These are phyloP conservation scores for Aspergillus costaricaensis DNA, from an alignment of 2,329 filamentous ascomycete genomes.

Conservation along the genomic window DNA sequence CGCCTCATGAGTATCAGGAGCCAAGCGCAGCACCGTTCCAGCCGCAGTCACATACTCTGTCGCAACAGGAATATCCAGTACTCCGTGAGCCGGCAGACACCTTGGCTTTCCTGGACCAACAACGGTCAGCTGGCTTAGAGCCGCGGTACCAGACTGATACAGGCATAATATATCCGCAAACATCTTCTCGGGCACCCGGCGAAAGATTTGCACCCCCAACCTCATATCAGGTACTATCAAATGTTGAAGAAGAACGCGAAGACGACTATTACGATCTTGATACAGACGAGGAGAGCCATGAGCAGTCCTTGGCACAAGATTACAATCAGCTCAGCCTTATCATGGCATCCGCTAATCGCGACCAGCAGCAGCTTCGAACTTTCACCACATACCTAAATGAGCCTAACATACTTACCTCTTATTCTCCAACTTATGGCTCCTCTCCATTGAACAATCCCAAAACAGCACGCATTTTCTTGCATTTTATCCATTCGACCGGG, in stretches of 20 bases:
- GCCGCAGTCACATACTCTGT: conserved; percentile 10
- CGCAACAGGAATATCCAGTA: not conserved
- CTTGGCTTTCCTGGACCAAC: not conserved
- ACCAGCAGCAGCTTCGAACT: conserved; percentile 52
- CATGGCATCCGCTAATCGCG: conserved; percentile 45
- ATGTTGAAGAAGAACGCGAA: conserved; percentile 57
- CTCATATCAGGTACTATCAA: conserved; percentile 23
- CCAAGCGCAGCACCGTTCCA: conserved; percentile 12
- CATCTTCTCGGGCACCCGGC: not conserved
- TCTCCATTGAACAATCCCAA: conserved; percentile 78
- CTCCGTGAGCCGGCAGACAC: not conserved
- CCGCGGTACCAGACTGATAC: not conserved
- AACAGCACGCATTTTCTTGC: conserved; percentile 81
- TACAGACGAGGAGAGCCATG: conserved; percentile 60
- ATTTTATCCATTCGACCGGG: conserved; percentile 87
- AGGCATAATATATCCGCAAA: not conserved
- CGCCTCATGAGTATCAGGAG: conserved; percentile 1
- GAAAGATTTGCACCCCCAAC: not conserved
- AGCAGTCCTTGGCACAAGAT: conserved; percentile 38
- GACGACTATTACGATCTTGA: conserved; percentile 65
- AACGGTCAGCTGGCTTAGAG: not conserved
- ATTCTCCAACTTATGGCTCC: conserved; percentile 64
- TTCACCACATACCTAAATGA: conserved; percentile 52
- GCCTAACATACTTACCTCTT: conserved; percentile 60
- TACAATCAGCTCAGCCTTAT: conserved; percentile 47